Base-by-base conservation (phyloP, 2,329 filamentous ascomycete genomes). In the Hypomyces rosellus region DNA sequence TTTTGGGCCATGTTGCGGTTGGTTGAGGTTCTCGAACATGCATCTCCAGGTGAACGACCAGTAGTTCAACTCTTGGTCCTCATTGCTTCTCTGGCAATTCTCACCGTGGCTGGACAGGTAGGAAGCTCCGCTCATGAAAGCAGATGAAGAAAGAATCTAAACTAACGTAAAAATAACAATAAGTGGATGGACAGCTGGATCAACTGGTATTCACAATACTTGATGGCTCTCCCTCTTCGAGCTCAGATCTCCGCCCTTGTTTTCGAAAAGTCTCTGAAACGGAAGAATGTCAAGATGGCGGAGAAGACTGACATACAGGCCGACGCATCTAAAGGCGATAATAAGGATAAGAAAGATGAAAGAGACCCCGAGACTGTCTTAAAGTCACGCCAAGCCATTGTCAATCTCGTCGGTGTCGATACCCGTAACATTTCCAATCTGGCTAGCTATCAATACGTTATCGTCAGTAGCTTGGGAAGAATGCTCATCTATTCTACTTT, bases 351-450 rank as follows among this genome's bases (percentile, higher is more conserved):
- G 16, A 38, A 38, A 38, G 16, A 38, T 5, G 16, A 38, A 38
- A 38, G 16, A 38, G 16, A 38, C 8, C 14, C 36, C 36, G 57
- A 61, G 16, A 63, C 58, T 37, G 65, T 65, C 9, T 56, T 69
- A 41, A 68, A 71, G 48, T 78, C 79, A 22, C 75, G 77, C 54
- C 88, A 92, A 66, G 83, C 79, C 49, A 86, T 85, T 4, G 83
- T 91, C 50, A 92, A 91, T 63, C 73, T 90, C 34, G 83, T 91
- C 42, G 86, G 85, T n/a, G 82, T 91, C 11, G 88, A 92, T 64
- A 74, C 81, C 7, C 81, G 82, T 55, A 80, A 86, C 37, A 74
- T 92, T 39, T 73, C 84, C 0, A 81, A 87, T 48, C 89, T 89
- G 61, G 73, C 74, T n/a, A 72, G 78, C 4, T 86, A 76, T 61